These are phyloP conservation scores for Colletotrichum sp. DNA, from an alignment of 2,329 filamentous ascomycete species.

Conservation along the genomic window DNA sequence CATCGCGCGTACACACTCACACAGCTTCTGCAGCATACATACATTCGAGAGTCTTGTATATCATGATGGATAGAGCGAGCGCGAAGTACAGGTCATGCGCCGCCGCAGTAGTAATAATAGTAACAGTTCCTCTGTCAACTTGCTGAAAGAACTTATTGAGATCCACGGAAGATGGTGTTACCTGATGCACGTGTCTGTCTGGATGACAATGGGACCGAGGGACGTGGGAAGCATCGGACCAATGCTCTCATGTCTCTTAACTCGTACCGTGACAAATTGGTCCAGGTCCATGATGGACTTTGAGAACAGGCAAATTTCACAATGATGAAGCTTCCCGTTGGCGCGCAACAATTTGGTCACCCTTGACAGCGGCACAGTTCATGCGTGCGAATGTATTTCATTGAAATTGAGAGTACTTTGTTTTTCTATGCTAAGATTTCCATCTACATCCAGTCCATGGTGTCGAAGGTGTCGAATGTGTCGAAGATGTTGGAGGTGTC, in stretches of 20 bases:
- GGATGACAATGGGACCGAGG: no score
- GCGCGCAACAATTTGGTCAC: no score
- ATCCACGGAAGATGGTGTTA: neutral
- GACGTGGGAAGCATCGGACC: no score
- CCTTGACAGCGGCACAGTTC: no score
- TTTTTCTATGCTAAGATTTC: neutral
- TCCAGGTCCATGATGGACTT: no score
- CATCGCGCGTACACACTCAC: neutral
- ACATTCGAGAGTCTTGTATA: slow-evolving; percentile 5
- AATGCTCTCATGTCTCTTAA: no score
- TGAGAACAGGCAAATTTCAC: no score
- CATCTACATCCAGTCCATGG: neutral
- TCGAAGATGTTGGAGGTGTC: no score
- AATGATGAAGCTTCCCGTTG: no score
- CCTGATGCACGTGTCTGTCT: neutral
- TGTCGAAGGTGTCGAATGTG: neutral
- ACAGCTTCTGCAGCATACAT: slow-evolving; percentile 7
- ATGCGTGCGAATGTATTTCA: neutral
- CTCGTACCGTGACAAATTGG: no score
- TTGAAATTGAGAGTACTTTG: neutral
- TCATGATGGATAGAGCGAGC: neutral
- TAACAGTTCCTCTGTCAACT: neutral
- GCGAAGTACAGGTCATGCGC: neutral
- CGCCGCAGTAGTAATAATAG: neutral
- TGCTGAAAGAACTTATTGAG: neutral